Conservation (phyloP, 352 stramenopile species). For the Globisporangium solare region DNA sequence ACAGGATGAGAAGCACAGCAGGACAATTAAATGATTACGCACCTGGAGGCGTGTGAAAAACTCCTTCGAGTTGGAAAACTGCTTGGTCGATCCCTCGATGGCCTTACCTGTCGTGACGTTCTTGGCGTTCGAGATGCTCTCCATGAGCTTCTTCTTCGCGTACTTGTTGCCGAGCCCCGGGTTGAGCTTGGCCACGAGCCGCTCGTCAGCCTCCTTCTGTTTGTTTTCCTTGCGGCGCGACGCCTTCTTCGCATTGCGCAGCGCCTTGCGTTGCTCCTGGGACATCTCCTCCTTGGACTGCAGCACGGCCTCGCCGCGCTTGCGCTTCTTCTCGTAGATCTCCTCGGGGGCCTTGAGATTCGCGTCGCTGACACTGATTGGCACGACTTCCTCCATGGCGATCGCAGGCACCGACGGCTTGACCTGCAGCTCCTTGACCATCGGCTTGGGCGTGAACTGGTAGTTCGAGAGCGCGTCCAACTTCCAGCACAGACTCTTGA, state of each 20-base stretch:
- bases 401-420: conserved; percentile 78
- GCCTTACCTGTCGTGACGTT: conserved; percentile 83
- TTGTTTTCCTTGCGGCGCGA: conserved; percentile 87
- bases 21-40: not conserved
- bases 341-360: conserved; percentile 82
- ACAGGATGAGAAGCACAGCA: not conserved
- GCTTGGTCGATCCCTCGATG: conserved; percentile 75
- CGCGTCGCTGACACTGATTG: conserved; percentile 79
- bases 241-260: conserved; percentile 89
- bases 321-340: conserved; percentile 85
- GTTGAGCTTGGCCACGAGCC: conserved; percentile 91
- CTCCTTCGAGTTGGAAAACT: conserved; percentile 87
- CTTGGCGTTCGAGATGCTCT: conserved; percentile 72
- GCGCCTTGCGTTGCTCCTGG: conserved; percentile 81
- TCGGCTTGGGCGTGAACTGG: conserved; percentile 92
- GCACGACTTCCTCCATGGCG: conserved; percentile 81
- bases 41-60: conserved; percentile 82
- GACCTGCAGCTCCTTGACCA: conserved; percentile 89
- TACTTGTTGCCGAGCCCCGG: conserved; percentile 95
- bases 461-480: conserved; percentile 95
- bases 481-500: conserved; percentile 94
- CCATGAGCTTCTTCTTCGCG: conserved; percentile 91
- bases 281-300: conserved; percentile 86
- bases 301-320: conserved; percentile 74
- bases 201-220: conserved; percentile 88